phyloP scores from a whole-genome alignment of 257 asterid genomes.

The Rauvolfia tetraphylla region DNA sequence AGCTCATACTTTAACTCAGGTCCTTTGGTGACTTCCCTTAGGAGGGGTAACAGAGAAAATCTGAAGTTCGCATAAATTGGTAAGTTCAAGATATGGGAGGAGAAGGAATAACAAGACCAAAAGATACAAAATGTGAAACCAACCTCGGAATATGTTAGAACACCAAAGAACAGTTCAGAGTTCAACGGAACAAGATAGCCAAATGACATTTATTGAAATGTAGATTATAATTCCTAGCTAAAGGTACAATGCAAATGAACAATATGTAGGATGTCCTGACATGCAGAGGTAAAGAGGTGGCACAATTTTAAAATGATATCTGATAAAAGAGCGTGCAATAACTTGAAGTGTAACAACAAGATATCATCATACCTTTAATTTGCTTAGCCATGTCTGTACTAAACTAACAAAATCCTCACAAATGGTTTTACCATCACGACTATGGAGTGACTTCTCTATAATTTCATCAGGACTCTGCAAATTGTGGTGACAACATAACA shows the following conservation, averaged over 20 bases:
- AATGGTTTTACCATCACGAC: constrained; percentile 57
- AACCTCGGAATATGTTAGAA: neutral
- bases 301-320: neutral
- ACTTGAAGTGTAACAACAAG: constrained; percentile 16
- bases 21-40: neutral
- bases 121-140: neutral
- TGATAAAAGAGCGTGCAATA: neutral
- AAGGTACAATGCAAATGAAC: neutral
- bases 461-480: constrained; percentile 90
- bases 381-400: constrained; percentile 72
- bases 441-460: constrained; percentile 65
- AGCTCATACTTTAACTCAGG: neutral
- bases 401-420: constrained; percentile 82
- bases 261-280: neutral
- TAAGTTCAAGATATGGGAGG: neutral
- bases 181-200: neutral
- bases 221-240: neutral
- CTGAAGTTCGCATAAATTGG: neutral
- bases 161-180: neutral
- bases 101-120: neutral
- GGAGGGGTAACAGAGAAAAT: neutral
- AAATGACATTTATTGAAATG: neutral
- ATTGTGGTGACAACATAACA: constrained; percentile 16
- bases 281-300: neutral
- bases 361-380: constrained; percentile 57